Conservation (phyloP, 192 early-diverging fungal species). For the Gryganskiella cystojenkinii region DNA sequence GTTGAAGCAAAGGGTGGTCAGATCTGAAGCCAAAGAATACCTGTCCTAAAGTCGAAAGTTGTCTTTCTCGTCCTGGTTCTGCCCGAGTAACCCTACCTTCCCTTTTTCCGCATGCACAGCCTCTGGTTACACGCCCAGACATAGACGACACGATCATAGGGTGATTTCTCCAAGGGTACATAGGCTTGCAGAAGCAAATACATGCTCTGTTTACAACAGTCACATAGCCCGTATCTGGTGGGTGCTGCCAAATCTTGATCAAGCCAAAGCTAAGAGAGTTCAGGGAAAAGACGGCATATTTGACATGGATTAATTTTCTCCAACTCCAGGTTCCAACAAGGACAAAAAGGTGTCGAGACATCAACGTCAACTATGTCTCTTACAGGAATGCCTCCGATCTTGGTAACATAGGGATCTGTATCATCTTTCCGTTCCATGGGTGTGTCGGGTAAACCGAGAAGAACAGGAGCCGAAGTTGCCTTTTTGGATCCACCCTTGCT, state of each 20-base stretch:
- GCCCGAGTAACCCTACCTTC: conserved; percentile 66
- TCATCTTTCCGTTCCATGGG: conserved; percentile 56
- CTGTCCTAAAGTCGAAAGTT: background rate
- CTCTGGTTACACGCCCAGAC: conserved; percentile 83
- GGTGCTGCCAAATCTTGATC: conserved; percentile 40
- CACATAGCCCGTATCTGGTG: conserved; percentile 56
- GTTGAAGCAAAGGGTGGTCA: background rate
- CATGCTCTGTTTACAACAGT: conserved; percentile 68
- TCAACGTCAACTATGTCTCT: background rate
- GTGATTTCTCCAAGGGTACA: conserved; percentile 75
- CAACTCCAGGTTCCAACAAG: background rate
- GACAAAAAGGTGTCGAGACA: background rate
- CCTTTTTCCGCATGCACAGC: conserved; percentile 76
- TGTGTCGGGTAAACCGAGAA: conserved; percentile 63
- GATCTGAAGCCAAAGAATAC: background rate
- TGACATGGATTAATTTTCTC: background rate
- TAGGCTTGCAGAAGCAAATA: conserved; percentile 78
- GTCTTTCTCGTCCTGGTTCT: background rate
- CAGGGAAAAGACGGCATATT: background rate
- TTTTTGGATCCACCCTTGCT: conserved; percentile 29
- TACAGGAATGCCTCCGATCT: conserved; percentile 76
- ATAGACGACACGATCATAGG: conserved; percentile 82
- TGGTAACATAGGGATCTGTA: conserved; percentile 68
- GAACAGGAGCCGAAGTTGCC: conserved; percentile 26
- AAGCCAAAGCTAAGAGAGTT: conserved; percentile 55